Evolutionary conservation across 2,329 filamentous ascomycete genomes (phyloP), one percentile per base, ranked within the genome.

Genomic region (Claviceps africana): DNA sequence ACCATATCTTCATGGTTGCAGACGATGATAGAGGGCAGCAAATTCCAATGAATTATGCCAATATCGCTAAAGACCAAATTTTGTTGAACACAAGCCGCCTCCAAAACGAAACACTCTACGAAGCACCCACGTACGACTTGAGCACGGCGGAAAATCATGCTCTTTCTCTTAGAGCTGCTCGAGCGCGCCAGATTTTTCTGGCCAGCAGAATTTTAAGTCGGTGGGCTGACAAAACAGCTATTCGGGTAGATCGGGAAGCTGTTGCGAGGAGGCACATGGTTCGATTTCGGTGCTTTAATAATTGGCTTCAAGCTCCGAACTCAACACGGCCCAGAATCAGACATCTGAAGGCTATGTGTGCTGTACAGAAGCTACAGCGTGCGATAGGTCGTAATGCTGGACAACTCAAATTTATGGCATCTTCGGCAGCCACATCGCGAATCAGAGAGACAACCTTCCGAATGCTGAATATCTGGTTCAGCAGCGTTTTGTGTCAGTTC

Each of bases 241-340:
- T 86, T 15, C 79, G 87, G 60, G 71, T 81, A 17, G 75, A 81
- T 56, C 77, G 79, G 42, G 87, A 85, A 4, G 79, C 77, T 4
- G 73, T 81, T 43, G 87, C 86, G 21, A 76, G 85, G 56, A 74
- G 80, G 55, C 85, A 88, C 62, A 80, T 90, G 54, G 69, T 93
- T 51, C 75, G 83, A 52, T 79, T 70, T 53, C 69, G 70, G 11
- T 70, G 64, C 51, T 70, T 70, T 51, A 60, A 60, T 42, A 61
- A 62, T 39, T 70, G 67, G 67, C 64, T 60, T 33, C 62, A 66
- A 49, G 59, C 60, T 7, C 67, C 67, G 15, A 60, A 55, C 31
- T 59, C 62, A 11, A 62, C 58, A 19, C 56, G 62, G 6, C 65
- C 65, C 3, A 59, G 55, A 1, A 55, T 58, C 4, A 64, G 66